phyloP scores from a whole-genome alignment of 2,329 filamentous ascomycete species.

The Venturia aucupariae region DNA sequence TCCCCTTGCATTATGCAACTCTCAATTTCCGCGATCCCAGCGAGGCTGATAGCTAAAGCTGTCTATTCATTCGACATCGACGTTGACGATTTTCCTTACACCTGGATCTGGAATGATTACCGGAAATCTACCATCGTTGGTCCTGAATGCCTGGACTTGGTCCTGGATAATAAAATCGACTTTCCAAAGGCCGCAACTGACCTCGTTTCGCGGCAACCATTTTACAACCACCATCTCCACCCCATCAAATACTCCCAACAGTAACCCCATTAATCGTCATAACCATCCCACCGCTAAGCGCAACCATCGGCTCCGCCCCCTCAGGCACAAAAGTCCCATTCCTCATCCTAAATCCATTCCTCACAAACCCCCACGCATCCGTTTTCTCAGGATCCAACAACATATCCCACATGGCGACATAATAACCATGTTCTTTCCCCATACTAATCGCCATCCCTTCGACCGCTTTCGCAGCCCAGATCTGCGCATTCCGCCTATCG shows the following conservation, averaged over 20 bases:
- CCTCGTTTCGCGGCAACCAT: no score
- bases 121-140: no score
- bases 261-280: not conserved
- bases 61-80: no score
- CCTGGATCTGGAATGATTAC: no score
- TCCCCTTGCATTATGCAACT: no score
- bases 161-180: no score
- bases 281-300: not conserved
- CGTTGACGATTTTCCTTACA: no score
- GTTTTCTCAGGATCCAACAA: not conserved
- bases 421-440: constrained; percentile 6
- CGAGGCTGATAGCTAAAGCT: no score
- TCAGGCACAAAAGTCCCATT: not conserved
- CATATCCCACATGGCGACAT: constrained; percentile 8
- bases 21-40: no score
- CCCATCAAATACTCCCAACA: not conserved
- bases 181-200: no score
- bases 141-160: no score
- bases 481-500: constrained; percentile 24
- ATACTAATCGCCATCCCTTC: constrained; percentile 8
- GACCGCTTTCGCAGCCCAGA: constrained; percentile 22
- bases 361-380: constrained; percentile 10
- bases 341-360: not conserved
- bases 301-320: not conserved
- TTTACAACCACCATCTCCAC: no score